Base-by-base conservation (phyloP, 345 rosid genomes). In the Toxicodendron radicans region DNA sequence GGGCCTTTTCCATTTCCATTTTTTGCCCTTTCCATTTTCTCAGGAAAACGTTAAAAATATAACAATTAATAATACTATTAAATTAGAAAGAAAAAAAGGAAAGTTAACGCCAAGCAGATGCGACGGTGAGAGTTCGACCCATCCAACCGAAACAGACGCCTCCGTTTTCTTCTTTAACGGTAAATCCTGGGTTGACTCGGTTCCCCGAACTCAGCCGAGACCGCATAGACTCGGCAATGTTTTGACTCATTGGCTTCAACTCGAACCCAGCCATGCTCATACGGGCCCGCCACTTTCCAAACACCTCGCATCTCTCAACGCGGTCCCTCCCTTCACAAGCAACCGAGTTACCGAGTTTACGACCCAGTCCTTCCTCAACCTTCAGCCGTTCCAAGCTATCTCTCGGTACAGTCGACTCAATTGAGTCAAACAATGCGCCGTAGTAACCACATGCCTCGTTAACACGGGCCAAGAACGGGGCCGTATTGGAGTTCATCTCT, bases 211-310 rank as follows among this genome's bases (percentile, higher is more conserved):
- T 75, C 63, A 91, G 89, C 63, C 91, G 74, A 5, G 76, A 65
- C 70, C 84, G 84, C 87, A 91, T 73, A 24, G 88, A 83, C 82
- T 91, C 95, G 27, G 91, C 85, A 33, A 93, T 77, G 11, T 23
- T 80, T 46, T 75, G 81, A 71, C 92, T 84, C 87, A 86, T 49
- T 18, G 85, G 87, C 83, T 85, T 81, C 13, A 73, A 63, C 88
- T 81, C 82, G 80, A 95, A 95, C 78, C 99, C 99, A 0, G 98
- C 98, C 97, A 92, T 92, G 53, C 88, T 81, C 95, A 94, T 86
- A 46, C 98, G 83, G 87, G 95, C 91, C 88, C 91, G 80, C 98
- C 98, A 94, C 81, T 94, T 92, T 69, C 98, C 98, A 17, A 88
- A 95, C 68, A 93, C 98, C 81, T 95, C 97, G 80, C 97, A 93